These are phyloP conservation scores for Lolium perenne DNA, from an alignment of 176 grass and related monocot genomes.

Conservation along the genomic window DNA sequence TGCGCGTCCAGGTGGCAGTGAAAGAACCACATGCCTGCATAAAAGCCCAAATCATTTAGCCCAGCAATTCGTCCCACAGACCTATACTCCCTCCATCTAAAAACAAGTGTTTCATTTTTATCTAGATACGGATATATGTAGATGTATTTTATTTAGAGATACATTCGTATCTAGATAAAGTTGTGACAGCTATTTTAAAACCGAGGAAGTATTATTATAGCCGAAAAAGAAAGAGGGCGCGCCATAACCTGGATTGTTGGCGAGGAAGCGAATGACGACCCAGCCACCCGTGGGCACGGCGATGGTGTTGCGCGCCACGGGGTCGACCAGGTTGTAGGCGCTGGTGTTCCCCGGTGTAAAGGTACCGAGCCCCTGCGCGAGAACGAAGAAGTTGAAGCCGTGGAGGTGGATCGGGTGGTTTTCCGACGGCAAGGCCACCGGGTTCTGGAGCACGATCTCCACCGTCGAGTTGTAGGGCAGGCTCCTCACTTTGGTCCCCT, in stretches of 20 bases:
- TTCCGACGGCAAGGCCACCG: constrained; percentile 52
- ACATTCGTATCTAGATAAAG: no score
- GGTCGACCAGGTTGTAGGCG: constrained; percentile 78
- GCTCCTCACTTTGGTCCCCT: constrained; percentile 58
- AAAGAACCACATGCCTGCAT: constrained; percentile 74
- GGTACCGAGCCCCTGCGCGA: constrained; percentile 66
- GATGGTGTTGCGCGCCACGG: constrained; percentile 70
- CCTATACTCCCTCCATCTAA: no score
- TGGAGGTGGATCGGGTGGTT: constrained; percentile 95
- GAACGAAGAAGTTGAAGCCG: constrained; percentile 85
- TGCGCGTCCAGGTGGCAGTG: constrained; percentile 82
- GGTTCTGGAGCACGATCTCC: constrained; percentile 85
- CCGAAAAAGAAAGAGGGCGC: not conserved
- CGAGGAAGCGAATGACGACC: constrained; percentile 78
- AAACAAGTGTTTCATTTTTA: no score
- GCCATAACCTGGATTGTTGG: constrained; percentile 67
- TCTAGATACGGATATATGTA: no score
- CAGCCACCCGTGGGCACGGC: constrained; percentile 72
- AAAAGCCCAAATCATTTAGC: not conserved
- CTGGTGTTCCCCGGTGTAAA: constrained; percentile 39
- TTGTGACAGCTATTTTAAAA: no score
- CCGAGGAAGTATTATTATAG: no score
- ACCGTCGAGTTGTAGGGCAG: constrained; percentile 74
- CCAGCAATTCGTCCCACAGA: no score
- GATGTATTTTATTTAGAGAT: no score